A percentile compares a stretch with the other conserved stretches of the same genome.
Conservation (phyloP, 2,329 filamentous ascomycete species). For the Talaromyces pinophilus region DNA sequence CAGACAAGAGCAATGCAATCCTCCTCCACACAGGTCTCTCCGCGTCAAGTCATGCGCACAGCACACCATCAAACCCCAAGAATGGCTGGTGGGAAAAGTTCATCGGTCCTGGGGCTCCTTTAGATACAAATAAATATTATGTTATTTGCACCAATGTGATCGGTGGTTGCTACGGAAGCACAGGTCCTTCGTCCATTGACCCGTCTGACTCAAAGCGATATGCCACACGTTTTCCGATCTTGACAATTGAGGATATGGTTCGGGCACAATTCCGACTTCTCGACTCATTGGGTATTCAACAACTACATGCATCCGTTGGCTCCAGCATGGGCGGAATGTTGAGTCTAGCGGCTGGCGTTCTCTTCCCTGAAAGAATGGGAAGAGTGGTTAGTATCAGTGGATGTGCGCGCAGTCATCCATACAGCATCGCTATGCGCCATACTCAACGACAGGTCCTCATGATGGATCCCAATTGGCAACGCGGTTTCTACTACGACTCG, state of each 20-base stretch:
- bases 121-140: conserved; percentile 91
- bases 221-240: conserved; percentile 89
- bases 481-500: conserved; percentile 86
- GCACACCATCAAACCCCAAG: conserved; percentile 80
- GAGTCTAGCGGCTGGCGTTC: conserved; percentile 78
- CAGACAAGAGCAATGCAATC: conserved; percentile 81
- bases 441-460: conserved; percentile 96
- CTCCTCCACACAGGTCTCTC: conserved; percentile 91
- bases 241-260: conserved; percentile 98
- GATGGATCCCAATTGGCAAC: conserved; percentile 98
- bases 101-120: conserved; percentile 79
- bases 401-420: conserved; percentile 91
- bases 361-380: conserved; percentile 79
- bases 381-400: conserved; percentile 87
- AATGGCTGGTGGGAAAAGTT: conserved; percentile 99
- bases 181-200: conserved; percentile 83
- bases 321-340: conserved; percentile 99
- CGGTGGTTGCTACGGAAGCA: conserved; percentile 93
- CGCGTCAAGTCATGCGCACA: conserved; percentile 95
- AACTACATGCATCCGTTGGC: conserved; percentile 87
- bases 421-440: conserved; percentile 98
- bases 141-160: conserved; percentile 96
- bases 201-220: conserved; percentile 85
- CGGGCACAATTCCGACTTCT: conserved; percentile 89
- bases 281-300: conserved; percentile 72